Conservation (phyloP, 1,139 yeast species). For the Hemisphaericaspora xylofermentans region DNA sequence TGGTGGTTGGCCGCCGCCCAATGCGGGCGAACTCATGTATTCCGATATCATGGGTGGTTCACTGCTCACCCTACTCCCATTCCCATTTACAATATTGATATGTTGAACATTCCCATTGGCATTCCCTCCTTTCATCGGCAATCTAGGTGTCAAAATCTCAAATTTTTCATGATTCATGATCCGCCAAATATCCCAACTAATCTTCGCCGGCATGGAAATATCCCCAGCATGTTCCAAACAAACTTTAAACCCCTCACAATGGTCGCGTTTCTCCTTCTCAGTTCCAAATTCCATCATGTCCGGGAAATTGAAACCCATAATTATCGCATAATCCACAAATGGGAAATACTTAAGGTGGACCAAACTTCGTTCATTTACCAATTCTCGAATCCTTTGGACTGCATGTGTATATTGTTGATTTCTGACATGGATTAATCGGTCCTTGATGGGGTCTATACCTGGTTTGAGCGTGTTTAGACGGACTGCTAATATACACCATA, state of each 20-base stretch:
- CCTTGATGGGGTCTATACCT: constrained; percentile 10
- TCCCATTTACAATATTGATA: constrained; percentile 7
- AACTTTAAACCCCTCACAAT: constrained; percentile 13
- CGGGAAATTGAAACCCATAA: constrained; percentile 22
- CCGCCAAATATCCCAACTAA: constrained; percentile 19
- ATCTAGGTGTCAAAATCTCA: too few species aligned
- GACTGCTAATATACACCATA: constrained; percentile 23
- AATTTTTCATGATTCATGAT: constrained; percentile 14
- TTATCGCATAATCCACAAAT: constrained; percentile 20
- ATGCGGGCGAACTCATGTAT: constrained; percentile 13
- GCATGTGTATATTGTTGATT: constrained; percentile 20
- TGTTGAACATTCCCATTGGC: too few species aligned
- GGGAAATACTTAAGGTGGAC: constrained; percentile 16
- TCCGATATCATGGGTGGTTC: constrained; percentile 16
- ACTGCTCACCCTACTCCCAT: too few species aligned
- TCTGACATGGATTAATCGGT: constrained; percentile 16
- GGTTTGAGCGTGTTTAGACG: constrained; percentile 17
- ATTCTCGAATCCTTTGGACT: constrained; percentile 12
- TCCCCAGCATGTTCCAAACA: constrained; percentile 14
- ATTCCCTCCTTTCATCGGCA: too few species aligned
- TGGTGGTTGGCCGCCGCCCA: too few species aligned
- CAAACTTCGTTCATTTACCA: constrained; percentile 14
- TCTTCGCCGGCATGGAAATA: constrained; percentile 17
- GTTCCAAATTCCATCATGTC: constrained; percentile 18
- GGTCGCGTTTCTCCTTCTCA: constrained; percentile 11